Evolutionary conservation across 1,139 yeast genomes (phyloP), one percentile per base, ranked within the genome.

Genomic region (Saccharomyces uvarum): DNA sequence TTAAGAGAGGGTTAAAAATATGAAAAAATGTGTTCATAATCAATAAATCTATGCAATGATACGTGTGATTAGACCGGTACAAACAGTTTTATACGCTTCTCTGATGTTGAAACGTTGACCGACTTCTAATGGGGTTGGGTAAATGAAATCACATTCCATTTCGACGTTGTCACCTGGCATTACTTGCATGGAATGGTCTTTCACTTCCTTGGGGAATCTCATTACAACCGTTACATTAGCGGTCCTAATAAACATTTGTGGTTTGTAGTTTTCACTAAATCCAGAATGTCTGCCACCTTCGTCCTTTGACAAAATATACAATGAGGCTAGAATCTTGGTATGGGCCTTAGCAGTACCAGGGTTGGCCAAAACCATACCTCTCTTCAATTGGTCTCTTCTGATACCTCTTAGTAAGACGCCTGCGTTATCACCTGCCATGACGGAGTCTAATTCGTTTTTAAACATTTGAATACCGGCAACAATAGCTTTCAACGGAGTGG

Each of bases 211-310:
- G 71, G 98, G 98, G 93, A 91, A 91, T 66, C 83, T 83, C 73
- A 93, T 79, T 59, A 88, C 83, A 70, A 89, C 93, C 62, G 98
- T 89, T 61, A 93, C 98, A 70, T 91, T 96, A 61, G 96, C 89
- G 63, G 99, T 91, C 77, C 98, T 88, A 71, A 91, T 82, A 77
- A 87, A 93, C 81, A 93, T 82, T 78, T 93, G 99, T 62, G 99
- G 99, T 80, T 95, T 88, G 84, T 90, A 93, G 83, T 91, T 87
- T 76, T 86, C 89, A 71, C 95, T 93, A 75, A 93, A 95, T 62
- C 97, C 95, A 62, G 97, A 87, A 79, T 89, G 96, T 79, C 99
- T 93, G 70, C 99, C 99, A 82, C 99, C 99, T 79, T 93, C 99
- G 73, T 93, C 99, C 76, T 89, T 86, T 71, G 95, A 81, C 73